Evolutionary conservation across 805 yeast genomes (phyloP), one percentile per base, ranked within the genome.

Genomic region (Saccharomycopsis sp.): DNA sequence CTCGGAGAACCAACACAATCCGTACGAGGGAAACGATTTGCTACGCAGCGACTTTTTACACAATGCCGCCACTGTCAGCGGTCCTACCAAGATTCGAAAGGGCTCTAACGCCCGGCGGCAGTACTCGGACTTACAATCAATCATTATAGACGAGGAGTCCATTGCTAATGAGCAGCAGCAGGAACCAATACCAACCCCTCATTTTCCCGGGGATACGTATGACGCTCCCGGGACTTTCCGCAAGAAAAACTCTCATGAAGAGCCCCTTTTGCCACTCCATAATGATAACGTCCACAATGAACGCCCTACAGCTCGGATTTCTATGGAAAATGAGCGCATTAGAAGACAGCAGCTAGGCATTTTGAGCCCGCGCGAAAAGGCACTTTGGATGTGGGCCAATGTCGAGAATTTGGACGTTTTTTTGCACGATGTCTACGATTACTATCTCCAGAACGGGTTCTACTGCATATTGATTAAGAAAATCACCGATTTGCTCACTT

Each of bases 321-420:
- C 54, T 15, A 34, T 23, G 0, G 66, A 64, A 16, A 66, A 64
- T 9, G 70, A 68, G 24, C 56, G 67, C 4, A 52, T 53, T 8
- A 60, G 70, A 52, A 62, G 70, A 40, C 68, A 68, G 4, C 63
- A 57, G 21, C 55, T 78, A 5, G 78, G 79, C 5, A 73, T 78
- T 1, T 66, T 83, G 24, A 80, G 83, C 54, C 81, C 88, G 1
- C 75, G 75, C 59, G 97, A 91, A 67, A 74, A 90, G 53, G 96
- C 98, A 0, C 74, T 88, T 16, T 94, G 97, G 90, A 79, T 89
- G 60, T 94, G 99, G 98, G 96, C 98, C 1, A 94, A 94, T 66
- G 89, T 94, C 23, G 89, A 88, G 64, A 94, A 94, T 69, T 78
- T 94, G 69, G 99, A 94, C 72, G 79, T 82, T 51, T 94, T 92